A percentile compares a stretch with the other conserved stretches of the same genome.
These are phyloP conservation scores for Penicillium sp. DNA, from an alignment of 2,329 filamentous ascomycete species.

Conservation along the genomic window DNA sequence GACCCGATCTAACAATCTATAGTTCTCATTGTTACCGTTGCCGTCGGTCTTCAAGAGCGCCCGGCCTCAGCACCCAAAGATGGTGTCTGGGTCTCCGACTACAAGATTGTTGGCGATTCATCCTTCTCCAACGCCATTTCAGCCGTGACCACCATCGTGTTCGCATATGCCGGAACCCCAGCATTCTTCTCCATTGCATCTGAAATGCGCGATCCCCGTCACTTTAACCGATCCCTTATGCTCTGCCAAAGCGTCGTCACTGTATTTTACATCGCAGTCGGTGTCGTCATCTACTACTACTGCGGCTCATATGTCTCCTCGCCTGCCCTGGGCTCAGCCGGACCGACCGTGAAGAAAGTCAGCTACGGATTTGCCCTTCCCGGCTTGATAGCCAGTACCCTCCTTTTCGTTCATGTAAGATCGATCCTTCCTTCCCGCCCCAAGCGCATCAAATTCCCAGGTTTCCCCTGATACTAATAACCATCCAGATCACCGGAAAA, in stretches of 20 bases:
- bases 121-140: constrained; percentile 31
- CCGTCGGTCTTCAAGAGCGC: constrained; percentile 18
- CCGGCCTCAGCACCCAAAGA: constrained; percentile 13
- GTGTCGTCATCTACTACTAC: constrained; percentile 48
- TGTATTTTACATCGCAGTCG: constrained; percentile 38
- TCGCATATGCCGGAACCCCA: constrained; percentile 31
- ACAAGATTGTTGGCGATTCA: constrained; percentile 22
- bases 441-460: not conserved
- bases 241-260: constrained; percentile 37
- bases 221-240: constrained; percentile 36
- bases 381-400: constrained; percentile 31
- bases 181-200: constrained; percentile 40
- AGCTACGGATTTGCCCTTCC: constrained; percentile 45
- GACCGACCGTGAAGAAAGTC: constrained; percentile 43
- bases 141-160: constrained; percentile 30
- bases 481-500: constrained; percentile 18
- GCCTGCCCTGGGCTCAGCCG: constrained; percentile 51
- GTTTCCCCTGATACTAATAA: not conserved
- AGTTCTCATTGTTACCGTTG: constrained; percentile 21
- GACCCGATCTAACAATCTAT: not conserved
- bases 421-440: not conserved
- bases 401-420: constrained; percentile 27
- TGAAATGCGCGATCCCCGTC: constrained; percentile 39
- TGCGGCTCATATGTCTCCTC: constrained; percentile 51
- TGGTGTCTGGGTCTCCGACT: constrained; percentile 17